Conservation (phyloP, 345 rosid genomes). For the Conringia planisiliqua region DNA sequence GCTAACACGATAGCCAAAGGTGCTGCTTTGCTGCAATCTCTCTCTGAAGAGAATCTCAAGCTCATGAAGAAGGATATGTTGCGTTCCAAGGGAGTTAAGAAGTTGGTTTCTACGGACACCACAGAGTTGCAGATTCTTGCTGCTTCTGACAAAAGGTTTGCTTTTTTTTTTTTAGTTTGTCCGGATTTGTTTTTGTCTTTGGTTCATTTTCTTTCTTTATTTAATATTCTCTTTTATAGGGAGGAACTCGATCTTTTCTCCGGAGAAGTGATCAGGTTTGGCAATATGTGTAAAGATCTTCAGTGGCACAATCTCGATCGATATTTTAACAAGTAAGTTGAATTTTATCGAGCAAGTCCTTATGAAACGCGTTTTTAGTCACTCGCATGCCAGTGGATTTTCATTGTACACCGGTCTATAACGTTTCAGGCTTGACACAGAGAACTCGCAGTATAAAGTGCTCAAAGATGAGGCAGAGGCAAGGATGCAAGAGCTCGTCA, state of each 20-base stretch:
- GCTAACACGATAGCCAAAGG: constrained; percentile 91
- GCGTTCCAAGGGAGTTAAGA: constrained; percentile 61
- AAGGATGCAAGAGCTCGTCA: constrained; percentile 60
- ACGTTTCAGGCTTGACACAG: constrained; percentile 61
- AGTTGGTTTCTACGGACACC: constrained; percentile 64
- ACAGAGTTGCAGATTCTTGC: constrained; percentile 65
- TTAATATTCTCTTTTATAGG: constrained; percentile 32
- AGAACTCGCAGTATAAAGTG: constrained; percentile 37
- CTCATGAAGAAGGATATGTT: constrained; percentile 61
- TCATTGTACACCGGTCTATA: constrained; percentile 30
- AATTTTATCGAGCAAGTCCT: background rate
- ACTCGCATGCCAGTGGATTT: constrained; percentile 20
- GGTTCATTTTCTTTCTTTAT: background rate
- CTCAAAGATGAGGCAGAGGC: constrained; percentile 59
- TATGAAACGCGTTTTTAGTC: background rate
- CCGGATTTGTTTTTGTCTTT: background rate
- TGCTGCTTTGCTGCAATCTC: constrained; percentile 61
- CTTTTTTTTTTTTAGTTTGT: background rate
- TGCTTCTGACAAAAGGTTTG: constrained; percentile 88
- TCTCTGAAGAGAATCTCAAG: constrained; percentile 58
- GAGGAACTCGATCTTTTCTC: constrained; percentile 81
- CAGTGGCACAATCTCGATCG: constrained; percentile 88
- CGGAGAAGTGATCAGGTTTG: constrained; percentile 81
- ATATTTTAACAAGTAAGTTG: constrained; percentile 61
- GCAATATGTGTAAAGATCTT: constrained; percentile 75